phyloP scores from a whole-genome alignment of 495 filamentous ascomycete genomes.

The Neurospora sp. region DNA sequence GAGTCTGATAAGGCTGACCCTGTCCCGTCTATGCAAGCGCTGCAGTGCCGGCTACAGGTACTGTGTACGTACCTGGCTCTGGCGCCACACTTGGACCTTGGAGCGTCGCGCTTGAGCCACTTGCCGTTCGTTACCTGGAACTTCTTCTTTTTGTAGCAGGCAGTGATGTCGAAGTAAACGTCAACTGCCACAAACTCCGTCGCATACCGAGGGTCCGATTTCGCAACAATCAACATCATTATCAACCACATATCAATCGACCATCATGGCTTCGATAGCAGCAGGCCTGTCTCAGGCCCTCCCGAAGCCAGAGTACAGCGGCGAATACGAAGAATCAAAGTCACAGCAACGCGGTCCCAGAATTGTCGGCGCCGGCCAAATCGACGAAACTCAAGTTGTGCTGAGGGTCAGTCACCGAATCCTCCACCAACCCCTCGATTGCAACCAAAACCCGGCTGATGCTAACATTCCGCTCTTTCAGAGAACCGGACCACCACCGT shows the following conservation, averaged over 20 bases:
- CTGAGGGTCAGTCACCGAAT: constrained; percentile 48
- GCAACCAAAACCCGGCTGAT: neutral
- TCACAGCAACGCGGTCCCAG: constrained; percentile 67
- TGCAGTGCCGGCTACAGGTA: neutral
- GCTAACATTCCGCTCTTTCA: constrained; percentile 26
- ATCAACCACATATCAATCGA: constrained; percentile 1
- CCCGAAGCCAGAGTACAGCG: constrained; percentile 81
- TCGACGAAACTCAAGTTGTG: constrained; percentile 81
- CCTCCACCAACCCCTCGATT: neutral
- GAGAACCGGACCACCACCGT: constrained; percentile 77
- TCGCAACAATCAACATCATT: constrained; percentile 1
- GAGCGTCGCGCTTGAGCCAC: neutral
- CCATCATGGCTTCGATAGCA: constrained; percentile 59
- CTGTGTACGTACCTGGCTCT: neutral
- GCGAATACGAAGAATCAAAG: constrained; percentile 73
- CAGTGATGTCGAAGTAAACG: neutral
- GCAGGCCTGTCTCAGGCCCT: constrained; percentile 71
- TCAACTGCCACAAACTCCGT: neutral
- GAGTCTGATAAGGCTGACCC: neutral
- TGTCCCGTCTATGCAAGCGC: neutral
- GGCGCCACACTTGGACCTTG: neutral
- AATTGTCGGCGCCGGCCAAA: constrained; percentile 63
- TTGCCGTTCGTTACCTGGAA: neutral
- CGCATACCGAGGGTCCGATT: constrained; percentile 4
- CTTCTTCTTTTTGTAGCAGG: neutral